A percentile compares a stretch with the other conserved stretches of the same genome.
phyloP scores from a whole-genome alignment of 139 green algal species.

The Coelastrella sp. region DNA sequence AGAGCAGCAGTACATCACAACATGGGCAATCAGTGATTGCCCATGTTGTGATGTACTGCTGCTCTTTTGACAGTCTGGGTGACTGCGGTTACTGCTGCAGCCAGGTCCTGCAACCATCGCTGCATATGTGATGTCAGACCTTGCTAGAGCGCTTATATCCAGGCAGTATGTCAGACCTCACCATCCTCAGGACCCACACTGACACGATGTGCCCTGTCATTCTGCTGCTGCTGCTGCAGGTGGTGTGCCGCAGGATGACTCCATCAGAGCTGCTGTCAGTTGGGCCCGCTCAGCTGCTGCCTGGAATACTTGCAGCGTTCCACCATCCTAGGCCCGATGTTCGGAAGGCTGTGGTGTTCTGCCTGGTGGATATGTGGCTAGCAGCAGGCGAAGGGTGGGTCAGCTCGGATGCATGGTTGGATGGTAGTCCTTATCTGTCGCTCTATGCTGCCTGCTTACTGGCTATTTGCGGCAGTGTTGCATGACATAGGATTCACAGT shows the following conservation, averaged over 20 bases:
- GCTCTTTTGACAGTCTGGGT: background rate
- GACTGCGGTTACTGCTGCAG: too few relatives aligned
- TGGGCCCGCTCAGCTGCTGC: slow-evolving; percentile 63
- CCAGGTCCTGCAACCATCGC: too few relatives aligned
- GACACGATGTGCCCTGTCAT: background rate
- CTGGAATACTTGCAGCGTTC: slow-evolving; percentile 72
- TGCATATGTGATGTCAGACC: too few relatives aligned
- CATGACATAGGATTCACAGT: too few relatives aligned
- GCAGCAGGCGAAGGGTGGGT: slow-evolving; percentile 57
- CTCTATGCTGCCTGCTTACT: background rate
- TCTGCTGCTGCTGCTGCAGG: background rate
- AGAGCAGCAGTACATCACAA: too few relatives aligned
- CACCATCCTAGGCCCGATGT: slow-evolving; percentile 53
- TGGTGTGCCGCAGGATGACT: slow-evolving; percentile 11
- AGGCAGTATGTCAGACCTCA: background rate
- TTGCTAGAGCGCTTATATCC: too few relatives aligned
- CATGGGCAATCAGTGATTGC: too few relatives aligned
- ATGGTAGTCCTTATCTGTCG: background rate
- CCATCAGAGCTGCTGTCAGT: slow-evolving; percentile 29
- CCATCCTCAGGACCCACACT: background rate
- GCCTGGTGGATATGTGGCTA: too few relatives aligned
- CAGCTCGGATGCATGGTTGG: background rate
- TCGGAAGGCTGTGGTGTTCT: too few relatives aligned
- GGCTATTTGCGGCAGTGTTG: background rate
- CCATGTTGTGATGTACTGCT: background rate